Conservation (phyloP, 2,329 filamentous ascomycete genomes). For the Fusarium sp. region DNA sequence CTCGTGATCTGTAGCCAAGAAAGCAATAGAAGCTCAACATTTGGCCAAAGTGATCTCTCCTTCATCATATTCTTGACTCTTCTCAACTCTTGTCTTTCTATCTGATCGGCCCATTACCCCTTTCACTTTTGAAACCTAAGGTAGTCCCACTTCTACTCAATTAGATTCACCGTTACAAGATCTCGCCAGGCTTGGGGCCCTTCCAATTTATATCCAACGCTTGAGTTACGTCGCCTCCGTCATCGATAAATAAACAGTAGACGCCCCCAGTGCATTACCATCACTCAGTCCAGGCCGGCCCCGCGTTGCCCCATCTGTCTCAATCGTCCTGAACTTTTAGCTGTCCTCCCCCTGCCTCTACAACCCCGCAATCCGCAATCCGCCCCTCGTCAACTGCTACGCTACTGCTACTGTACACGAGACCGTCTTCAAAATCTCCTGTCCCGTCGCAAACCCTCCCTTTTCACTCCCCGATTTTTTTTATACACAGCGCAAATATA, state of each 20-base stretch:
- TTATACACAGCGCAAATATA: conserved; percentile 3
- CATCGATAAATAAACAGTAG: not conserved
- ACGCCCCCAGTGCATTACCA: not conserved
- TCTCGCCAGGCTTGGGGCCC: not conserved
- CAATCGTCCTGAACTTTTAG: conserved; percentile 9
- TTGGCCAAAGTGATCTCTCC: not conserved
- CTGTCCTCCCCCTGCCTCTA: conserved; percentile 15
- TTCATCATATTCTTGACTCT: not conserved
- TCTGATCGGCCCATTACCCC: conserved; percentile 4
- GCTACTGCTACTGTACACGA: conserved; percentile 16
- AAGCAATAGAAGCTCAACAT: not conserved
- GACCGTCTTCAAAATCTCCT: conserved; percentile 24
- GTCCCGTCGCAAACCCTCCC: conserved; percentile 19
- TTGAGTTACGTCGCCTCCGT: not conserved
- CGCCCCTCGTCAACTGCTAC: conserved; percentile 32
- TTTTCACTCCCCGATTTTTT: not conserved
- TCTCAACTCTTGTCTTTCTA: not conserved
- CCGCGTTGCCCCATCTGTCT: conserved; percentile 15
- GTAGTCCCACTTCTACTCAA: not conserved
- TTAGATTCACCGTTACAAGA: not conserved
- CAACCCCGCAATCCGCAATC: conserved; percentile 42
- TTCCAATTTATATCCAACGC: not conserved
- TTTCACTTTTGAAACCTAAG: conserved; percentile 2
- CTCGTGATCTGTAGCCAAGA: conserved; percentile 24
- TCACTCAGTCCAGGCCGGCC: conserved; percentile 11